Evolutionary conservation across 176 grass and related monocot species (phyloP), one percentile per base, ranked within the genome.

Genomic region (Rhynchospora tenuis): DNA sequence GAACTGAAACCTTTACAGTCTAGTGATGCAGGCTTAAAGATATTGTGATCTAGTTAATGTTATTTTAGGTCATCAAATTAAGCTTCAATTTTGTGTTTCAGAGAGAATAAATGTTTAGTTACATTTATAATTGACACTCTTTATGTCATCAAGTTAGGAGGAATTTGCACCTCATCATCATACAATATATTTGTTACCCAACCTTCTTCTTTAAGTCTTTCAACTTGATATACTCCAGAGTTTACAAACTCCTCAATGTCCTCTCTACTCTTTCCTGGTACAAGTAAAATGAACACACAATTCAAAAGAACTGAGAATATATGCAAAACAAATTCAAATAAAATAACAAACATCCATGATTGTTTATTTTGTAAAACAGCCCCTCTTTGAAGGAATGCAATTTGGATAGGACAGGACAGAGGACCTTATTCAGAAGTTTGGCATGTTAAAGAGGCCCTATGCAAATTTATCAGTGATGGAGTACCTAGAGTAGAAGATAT

Each of bases 221-320:
- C 83, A 83, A 95, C 93, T 90, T 95, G 89, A 87, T 92, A 99
- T 89, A 99, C 93, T 85, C 96, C 96, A n/a, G 93, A 91, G 90
- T 99, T 93, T 29, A 99, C 83, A 81, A 99, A 93, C 68, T 88
- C 89, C 65, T 89, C 89, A 1, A 93, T 83, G 89, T 95, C 91
- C 90, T 93, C 93, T 63, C 76, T 95, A 84, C 83, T 90, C 96
- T 99, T 99, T 83, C 96, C 96, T 98, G 44, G 64, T 48, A 90
- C 23, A 84, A 62, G 23, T 86, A 86, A 78, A 17, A 80, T 44
- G 88, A n/a, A 63, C 2, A 51, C 56, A 74, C 27, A 20, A 84
- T 27, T 81, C 27, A 59, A 72, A 59, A 1, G 28, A 44, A 13
- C 76, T 85, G 62, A 84, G 66, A 42, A 31, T 80, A 82, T 29